phyloP scores from a whole-genome alignment of 2,329 filamentous ascomycete genomes.

The Diaporthe helianthi region DNA sequence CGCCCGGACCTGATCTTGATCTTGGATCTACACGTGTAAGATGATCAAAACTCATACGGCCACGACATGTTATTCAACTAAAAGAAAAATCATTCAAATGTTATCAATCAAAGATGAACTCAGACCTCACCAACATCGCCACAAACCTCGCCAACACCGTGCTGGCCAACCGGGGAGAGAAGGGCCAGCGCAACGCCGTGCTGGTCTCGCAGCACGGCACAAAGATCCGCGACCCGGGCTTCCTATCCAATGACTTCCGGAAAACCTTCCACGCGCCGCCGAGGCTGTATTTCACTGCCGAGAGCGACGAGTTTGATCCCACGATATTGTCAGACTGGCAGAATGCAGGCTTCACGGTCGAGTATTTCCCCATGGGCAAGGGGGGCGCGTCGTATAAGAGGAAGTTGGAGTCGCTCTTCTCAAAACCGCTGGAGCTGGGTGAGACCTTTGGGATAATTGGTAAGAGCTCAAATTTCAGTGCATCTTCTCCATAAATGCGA shows the following conservation, averaged over 20 bases:
- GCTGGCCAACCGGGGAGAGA: conserved; percentile 11
- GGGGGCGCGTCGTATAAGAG: conserved; percentile 44
- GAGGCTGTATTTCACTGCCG: conserved; percentile 52
- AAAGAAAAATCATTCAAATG: too few species aligned
- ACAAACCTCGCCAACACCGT: conserved; percentile 15
- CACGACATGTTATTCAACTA: too few species aligned
- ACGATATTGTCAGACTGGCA: conserved; percentile 48
- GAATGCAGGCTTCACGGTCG: conserved; percentile 51
- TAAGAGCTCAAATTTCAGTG: conserved; percentile 37
- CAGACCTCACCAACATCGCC: conserved; percentile 7
- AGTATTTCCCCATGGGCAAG: conserved; percentile 50
- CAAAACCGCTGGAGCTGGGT: conserved; percentile 47
- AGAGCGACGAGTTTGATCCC: conserved; percentile 51
- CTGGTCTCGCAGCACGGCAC: conserved; percentile 38
- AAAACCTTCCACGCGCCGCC: conserved; percentile 39
- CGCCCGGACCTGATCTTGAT: neutral
- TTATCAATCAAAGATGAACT: neutral
- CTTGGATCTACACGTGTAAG: neutral
- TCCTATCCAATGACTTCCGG: conserved; percentile 51
- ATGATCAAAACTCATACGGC: too few species aligned
- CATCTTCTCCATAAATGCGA: too few species aligned
- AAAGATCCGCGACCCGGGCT: conserved; percentile 50
- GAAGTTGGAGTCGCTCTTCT: conserved; percentile 46
- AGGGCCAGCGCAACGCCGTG: conserved; percentile 26
- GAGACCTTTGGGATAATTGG: conserved; percentile 53